Evolutionary conservation across 2,329 filamentous ascomycete genomes (phyloP).

Genomic region (Corinectria fuckeliana): DNA sequence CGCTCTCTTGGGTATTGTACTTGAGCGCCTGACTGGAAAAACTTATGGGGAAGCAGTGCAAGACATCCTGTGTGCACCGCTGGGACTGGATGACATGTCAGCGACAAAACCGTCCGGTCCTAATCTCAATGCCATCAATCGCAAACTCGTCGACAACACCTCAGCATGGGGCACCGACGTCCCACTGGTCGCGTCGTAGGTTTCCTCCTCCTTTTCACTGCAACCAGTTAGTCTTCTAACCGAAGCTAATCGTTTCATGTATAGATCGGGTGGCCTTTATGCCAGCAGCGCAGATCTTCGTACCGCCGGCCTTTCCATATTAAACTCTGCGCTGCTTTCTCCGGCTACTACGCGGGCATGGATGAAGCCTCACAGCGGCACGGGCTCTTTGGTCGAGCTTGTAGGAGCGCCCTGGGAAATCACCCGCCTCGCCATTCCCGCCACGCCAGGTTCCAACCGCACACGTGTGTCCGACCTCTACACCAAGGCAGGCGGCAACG

Average conservation of each 20-base stretch:
- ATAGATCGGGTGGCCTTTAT: conserved; percentile 28
- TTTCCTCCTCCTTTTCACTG: not conserved
- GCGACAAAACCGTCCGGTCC: not conserved
- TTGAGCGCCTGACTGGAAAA: conserved; percentile 22
- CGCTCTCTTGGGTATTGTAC: conserved; percentile 16
- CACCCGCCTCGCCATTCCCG: conserved; percentile 21
- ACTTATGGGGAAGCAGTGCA: conserved; percentile 21
- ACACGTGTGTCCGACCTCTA: conserved; percentile 41
- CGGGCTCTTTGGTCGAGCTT: conserved; percentile 23
- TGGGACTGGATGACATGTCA: conserved; percentile 20
- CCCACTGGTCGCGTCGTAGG: conserved; percentile 30
- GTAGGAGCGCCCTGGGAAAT: conserved; percentile 35
- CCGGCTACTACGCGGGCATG: conserved; percentile 11
- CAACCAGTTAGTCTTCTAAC: not conserved
- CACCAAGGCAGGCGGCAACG: conserved; percentile 36
- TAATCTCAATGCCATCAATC: conserved; percentile 21
- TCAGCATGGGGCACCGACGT: conserved; percentile 26
- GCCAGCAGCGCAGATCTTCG: conserved; percentile 20
- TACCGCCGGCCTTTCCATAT: conserved; percentile 25
- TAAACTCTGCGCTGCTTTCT: conserved; percentile 26
- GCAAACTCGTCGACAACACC: not conserved
- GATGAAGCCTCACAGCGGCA: conserved; percentile 32
- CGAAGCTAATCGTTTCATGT: not conserved
- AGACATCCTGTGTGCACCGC: conserved; percentile 9
- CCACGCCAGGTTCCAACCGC: conserved; percentile 34